Evolutionary conservation across 768 basidiomycete species (phyloP).

Genomic region (Trametes coccinea): DNA sequence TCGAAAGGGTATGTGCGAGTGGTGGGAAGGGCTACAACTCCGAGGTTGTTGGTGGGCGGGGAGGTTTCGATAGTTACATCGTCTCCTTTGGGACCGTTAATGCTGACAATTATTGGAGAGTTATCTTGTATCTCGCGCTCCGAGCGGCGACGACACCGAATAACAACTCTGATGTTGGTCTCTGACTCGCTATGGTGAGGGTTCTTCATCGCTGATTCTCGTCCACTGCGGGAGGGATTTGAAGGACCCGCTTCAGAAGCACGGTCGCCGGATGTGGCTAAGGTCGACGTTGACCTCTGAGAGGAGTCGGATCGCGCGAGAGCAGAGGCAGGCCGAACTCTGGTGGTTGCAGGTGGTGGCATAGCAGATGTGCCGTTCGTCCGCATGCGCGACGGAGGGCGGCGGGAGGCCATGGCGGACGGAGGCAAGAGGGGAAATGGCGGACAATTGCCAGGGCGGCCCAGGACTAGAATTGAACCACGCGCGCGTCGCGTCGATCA

Average conservation of each 20-base stretch:
- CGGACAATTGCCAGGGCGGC: constrained; percentile 8
- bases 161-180: constrained; percentile 90
- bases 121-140: constrained; percentile 82
- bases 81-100: constrained; percentile 71
- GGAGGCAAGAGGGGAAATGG: background rate
- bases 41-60: constrained; percentile 64
- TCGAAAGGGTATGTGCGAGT: constrained; percentile 92
- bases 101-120: constrained; percentile 84
- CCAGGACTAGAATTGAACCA: constrained; percentile 16
- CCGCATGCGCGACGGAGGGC: constrained; percentile 48
- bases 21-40: constrained; percentile 73
- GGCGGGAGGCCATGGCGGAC: constrained; percentile 61
- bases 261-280: constrained; percentile 32
- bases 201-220: constrained; percentile 4
- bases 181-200: constrained; percentile 46
- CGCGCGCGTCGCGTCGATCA: constrained; percentile 26
- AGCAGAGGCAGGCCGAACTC: constrained; percentile 47
- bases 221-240: background rate
- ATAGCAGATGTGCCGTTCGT: constrained; percentile 20
- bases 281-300: constrained; percentile 28
- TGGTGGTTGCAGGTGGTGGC: constrained; percentile 40
- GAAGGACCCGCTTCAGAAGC: constrained; percentile 14
- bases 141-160: constrained; percentile 85
- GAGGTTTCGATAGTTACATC: constrained; percentile 82
- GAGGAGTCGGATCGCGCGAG: constrained; percentile 45